Evolutionary conservation across 2,329 filamentous ascomycete species (phyloP), one percentile per base, ranked within the genome.

Genomic region (Phialocephala sp.): DNA sequence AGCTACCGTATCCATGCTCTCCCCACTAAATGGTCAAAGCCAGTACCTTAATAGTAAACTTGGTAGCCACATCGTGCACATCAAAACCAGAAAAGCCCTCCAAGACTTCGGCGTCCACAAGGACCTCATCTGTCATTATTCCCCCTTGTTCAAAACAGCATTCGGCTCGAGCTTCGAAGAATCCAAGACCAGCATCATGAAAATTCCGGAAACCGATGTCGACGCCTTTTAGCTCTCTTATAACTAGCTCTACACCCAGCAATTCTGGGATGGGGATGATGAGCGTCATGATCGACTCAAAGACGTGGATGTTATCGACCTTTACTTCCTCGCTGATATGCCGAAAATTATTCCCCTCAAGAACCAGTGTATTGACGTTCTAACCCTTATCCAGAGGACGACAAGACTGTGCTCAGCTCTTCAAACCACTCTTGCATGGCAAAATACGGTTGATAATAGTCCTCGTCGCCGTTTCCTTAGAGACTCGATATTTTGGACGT

Each of bases 71-170:
- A 60, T 71, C 9, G 39, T 73, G 4, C 65, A 67, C 18, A 35
- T 71, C 41, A 35, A 62, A 41, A 59, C 71, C 18, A 63, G 69
- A 14, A 8, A 45, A 1, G 18, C 59, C 5, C 22, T 39, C 4
- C 8, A 71, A 22, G 57, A 66, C 12, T 72, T 71, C 39, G 52
- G 57, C 6, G 56, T 73, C 27, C 68, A 73, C 43, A 69, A 71
- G 35, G 58, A 66, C 2, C 58, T 69, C 4, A 45, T 71, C 12
- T 70, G 64, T 35, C 39, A 66, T 43, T 59, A 64, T 24, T 73
- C 72, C 1, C 50, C 65, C 1, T 73, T 61, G 50, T 72, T 74
- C 55, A 66, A 63, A 18, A 62, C 64, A 9, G 66, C 68, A 15
- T 66, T 71, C 15, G 57, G 27, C 9, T 63, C 59, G 4, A 39